Evolutionary conservation across 2,329 filamentous ascomycete species (phyloP).

Genomic region (Pseudopyricularia cyperi): DNA sequence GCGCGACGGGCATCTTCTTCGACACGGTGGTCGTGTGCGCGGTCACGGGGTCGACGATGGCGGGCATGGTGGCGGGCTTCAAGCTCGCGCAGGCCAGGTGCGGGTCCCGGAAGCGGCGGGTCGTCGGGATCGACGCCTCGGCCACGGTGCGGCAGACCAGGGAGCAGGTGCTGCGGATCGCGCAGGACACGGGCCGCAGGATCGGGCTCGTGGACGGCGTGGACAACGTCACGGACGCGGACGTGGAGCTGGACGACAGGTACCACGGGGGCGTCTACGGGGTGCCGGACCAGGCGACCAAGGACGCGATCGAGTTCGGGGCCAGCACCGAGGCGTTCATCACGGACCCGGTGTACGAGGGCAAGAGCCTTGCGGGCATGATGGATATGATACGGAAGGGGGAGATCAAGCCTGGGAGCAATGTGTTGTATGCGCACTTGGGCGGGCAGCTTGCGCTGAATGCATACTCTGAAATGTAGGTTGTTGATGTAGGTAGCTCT

Average conservation of each 20-base stretch:
- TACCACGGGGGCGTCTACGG: conserved; percentile 60
- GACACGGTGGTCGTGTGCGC: conserved; percentile 56
- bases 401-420: conserved; percentile 44
- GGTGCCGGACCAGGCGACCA: conserved; percentile 49
- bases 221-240: conserved; percentile 49
- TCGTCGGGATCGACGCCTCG: conserved; percentile 56
- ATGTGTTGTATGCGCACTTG: conserved; percentile 58
- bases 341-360: conserved; percentile 65
- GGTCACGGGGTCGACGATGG: conserved; percentile 58
- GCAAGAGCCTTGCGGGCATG: conserved; percentile 62
- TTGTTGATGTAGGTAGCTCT: too few relatives aligned
- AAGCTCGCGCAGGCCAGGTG: conserved; percentile 42
- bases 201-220: conserved; percentile 48
- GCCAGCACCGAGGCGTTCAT: conserved; percentile 59
- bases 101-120: conserved; percentile 31
- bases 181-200: conserved; percentile 45
- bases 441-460: conserved; percentile 59
- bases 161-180: conserved; percentile 54
- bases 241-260: conserved; percentile 48
- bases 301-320: conserved; percentile 56
- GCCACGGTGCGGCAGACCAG: conserved; percentile 48
- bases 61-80: conserved; percentile 61
- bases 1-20: conserved; percentile 48
- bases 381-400: conserved; percentile 52
- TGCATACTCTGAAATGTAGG: conserved; percentile 41